phyloP scores from a whole-genome alignment of 2,329 filamentous ascomycete species.

The Stagonosporopsis rhizophila region DNA sequence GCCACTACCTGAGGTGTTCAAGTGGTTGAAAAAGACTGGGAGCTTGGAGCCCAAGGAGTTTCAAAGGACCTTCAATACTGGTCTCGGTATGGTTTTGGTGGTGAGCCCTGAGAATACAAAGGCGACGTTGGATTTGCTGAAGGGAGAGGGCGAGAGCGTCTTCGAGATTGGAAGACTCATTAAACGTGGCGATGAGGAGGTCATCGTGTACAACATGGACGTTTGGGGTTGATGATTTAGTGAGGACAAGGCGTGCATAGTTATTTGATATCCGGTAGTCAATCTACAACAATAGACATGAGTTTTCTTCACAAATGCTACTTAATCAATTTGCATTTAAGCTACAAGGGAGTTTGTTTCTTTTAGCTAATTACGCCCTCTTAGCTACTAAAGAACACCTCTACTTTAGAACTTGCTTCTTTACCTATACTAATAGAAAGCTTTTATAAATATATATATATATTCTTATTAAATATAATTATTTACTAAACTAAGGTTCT shows the following conservation, averaged over 20 bases:
- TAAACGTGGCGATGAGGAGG: conserved; percentile 57
- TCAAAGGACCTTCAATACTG: conserved; percentile 92
- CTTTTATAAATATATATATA: neutral
- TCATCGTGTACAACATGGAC: conserved; percentile 65
- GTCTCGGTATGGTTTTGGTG: conserved; percentile 91
- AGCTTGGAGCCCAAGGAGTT: conserved; percentile 80
- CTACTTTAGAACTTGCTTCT: no score
- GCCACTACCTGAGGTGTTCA: conserved; percentile 79
- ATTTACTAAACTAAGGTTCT: no score
- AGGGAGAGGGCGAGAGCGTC: conserved; percentile 76
- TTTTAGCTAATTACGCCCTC: no score
- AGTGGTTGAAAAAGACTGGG: conserved; percentile 80
- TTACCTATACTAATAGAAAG: neutral
- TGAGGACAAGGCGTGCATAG: neutral
- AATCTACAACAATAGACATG: no score
- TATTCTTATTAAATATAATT: neutral
- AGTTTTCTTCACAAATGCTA: no score
- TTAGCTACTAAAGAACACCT: no score
- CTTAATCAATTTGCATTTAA: no score
- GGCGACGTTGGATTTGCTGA: conserved; percentile 66
- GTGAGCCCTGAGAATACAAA: conserved; percentile 71
- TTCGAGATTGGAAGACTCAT: conserved; percentile 77
- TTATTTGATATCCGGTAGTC: neutral
- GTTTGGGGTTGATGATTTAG: conserved; percentile 41
- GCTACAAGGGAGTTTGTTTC: no score